Evolutionary conservation across 306 rosid genomes (phyloP), one percentile per base, ranked within the genome.

Genomic region (Quercus variabilis): DNA sequence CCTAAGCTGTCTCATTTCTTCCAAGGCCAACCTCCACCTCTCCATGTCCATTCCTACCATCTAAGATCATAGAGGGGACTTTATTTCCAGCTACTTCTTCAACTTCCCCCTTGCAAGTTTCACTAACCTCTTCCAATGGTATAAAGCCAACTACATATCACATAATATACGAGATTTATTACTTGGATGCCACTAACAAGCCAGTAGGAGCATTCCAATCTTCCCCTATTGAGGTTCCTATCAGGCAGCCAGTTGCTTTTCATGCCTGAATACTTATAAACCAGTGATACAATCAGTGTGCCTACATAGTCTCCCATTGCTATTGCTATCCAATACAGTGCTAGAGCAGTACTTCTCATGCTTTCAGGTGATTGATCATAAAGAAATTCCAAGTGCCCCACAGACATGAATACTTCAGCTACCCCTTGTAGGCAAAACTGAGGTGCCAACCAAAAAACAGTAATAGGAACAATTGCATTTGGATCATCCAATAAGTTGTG

Each of bases 291-390:
- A 51, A 92, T 25, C 55, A 88, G 30, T 5, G 97, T 89, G 1
- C 97, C 98, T 0, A 74, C 0, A 38, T 90, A 92, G 55, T 75
- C 90, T 55, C 98, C 96, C 1, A 85, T 49, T 0, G 96, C 86
- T 14, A 77, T 75, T 8, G 91, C 80, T 49, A 92, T 60, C 91
- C 91, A 88, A 15, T 81, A 89, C 5, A 94, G 58, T 1, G 97
- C 97, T 0, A 89, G 71, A 2, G 97, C 96, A 2, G 87, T 89
- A 73, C 98, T 92, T 64, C 93, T 75, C 93, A 89, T 82, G 69
- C 98, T 89, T 63, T 94, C 97, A 4, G 97, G 97, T 6, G 98
- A 87, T 15, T 92, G 97, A 65, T 92, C 91, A 59, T 86, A 94
- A 6, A 92, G 89, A 81, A 94, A 94, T 62, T 94, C 97, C 76